These are phyloP conservation scores for Phlebiopsis gigantea DNA, from an alignment of 768 basidiomycete genomes.

Conservation along the genomic window DNA sequence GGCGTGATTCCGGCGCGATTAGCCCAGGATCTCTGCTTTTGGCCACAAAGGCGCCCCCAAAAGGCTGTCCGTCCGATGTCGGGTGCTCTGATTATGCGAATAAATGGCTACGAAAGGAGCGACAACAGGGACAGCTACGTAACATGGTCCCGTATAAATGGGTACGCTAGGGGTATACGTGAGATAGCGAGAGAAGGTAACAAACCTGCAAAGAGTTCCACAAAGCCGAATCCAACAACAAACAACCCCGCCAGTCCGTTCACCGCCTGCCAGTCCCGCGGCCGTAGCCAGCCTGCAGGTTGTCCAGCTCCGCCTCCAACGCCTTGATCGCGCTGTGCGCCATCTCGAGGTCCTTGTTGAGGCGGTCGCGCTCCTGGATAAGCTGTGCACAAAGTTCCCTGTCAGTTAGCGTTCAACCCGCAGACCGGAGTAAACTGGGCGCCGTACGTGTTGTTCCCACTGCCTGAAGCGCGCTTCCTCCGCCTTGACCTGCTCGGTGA, in stretches of 20 bases:
- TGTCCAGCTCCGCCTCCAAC: conserved; percentile 87
- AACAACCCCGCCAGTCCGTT: conserved; percentile 3
- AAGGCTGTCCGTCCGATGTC: too few species aligned
- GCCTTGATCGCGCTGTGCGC: conserved; percentile 90
- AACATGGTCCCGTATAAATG: neutral
- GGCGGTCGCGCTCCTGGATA: conserved; percentile 94
- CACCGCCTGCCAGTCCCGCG: conserved; percentile 66
- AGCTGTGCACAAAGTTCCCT: conserved; percentile 49
- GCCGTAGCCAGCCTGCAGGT: conserved; percentile 80
- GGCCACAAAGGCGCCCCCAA: neutral
- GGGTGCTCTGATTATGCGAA: neutral
- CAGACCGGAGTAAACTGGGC: conserved; percentile 4
- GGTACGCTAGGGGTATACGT: conserved; percentile 2
- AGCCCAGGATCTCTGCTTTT: neutral
- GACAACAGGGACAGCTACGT: neutral
- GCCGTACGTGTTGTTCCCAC: conserved; percentile 95
- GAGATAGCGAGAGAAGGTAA: neutral
- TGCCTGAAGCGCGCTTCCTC: conserved; percentile 98
- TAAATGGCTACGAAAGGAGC: neutral
- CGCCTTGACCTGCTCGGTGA: conserved; percentile 99
- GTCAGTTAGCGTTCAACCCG: conserved; percentile 10
- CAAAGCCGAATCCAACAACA: neutral
- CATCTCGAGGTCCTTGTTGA: conserved; percentile 97
- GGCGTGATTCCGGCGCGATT: too few species aligned
- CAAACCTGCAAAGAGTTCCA: neutral